Evolutionary conservation across 2,329 filamentous ascomycete species (phyloP), one percentile per base, ranked within the genome.

Genomic region (Venturia aucupariae): DNA sequence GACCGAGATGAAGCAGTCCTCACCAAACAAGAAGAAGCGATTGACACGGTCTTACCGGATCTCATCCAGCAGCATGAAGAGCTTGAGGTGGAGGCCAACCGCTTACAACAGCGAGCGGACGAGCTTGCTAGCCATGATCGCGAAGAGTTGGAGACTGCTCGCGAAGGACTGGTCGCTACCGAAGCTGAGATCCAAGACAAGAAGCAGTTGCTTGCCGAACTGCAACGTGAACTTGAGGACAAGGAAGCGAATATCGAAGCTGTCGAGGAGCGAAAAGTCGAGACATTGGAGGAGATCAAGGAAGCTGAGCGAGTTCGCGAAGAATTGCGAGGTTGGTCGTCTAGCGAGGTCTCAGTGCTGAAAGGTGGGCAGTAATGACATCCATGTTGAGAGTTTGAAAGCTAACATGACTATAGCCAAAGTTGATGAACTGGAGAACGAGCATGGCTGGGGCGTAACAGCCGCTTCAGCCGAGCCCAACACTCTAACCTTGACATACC

Each of bases 321-420:
- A 73, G 90, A 96, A 71, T 96, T 89, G 73, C 86, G 92, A 63
- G 92, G 93, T 46, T 97, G 92, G 88, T 93, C 88, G 65, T 85
- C 87, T 62, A 86, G 83, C 35, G 94, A 97, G 75, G 90, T 97
- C 67, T 83, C 83, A 67, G 79, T 80, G 46, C 80, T 96, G n/a
- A 92, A 92, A 82, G 84, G 89, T 90, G 81, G 72, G 79, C 35
- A 27, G n/a, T 22, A 4, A 15, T n/a, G 4, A 71, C 27, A 22
- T 27, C n/a, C 7, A 17, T 17, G 22, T 54, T 6, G 8, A 42
- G 15, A 19, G 3, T 24, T 3, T 13, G 13, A 17, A 60, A n/a
- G 48, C 77, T 83, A 72, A 84, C 73, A 68, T 32, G 39, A n/a
- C 51, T 51, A 64, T 70, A 91, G 88, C 78, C 57, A 85, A 83